Percentiles rank a stretch among this genome's conserved stretches.
phyloP scores from a whole-genome alignment of 164 flowering plant species.

The Magnolia kwangsiensis region DNA sequence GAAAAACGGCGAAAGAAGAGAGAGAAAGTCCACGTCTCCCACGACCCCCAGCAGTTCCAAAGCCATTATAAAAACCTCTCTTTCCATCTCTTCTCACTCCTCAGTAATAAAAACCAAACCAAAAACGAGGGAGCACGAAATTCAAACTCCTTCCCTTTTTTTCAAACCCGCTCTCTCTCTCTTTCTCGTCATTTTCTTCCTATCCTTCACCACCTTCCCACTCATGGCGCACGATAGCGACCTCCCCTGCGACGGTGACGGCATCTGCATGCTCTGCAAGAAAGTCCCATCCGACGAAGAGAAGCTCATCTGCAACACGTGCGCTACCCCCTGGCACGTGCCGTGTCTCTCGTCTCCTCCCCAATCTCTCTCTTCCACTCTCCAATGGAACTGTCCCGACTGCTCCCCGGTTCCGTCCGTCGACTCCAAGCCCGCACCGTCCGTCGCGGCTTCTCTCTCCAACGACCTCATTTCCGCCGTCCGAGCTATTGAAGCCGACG shows the following conservation, averaged over 20 bases:
- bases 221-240: slow-evolving; percentile 41
- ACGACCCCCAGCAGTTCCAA: too few relatives aligned
- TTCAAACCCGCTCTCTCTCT: neutral
- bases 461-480: slow-evolving; percentile 51
- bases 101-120: too few relatives aligned
- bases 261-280: slow-evolving; percentile 70
- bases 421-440: neutral
- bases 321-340: slow-evolving; percentile 82
- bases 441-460: neutral
- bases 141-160: neutral
- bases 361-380: slow-evolving; percentile 30
- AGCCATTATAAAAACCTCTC: too few relatives aligned
- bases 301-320: slow-evolving; percentile 55
- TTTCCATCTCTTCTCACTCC: too few relatives aligned
- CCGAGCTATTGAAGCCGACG: slow-evolving; percentile 62
- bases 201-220: neutral
- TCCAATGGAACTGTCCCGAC: slow-evolving; percentile 80
- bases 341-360: slow-evolving; percentile 50
- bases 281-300: slow-evolving; percentile 41
- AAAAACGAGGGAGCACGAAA: neutral
- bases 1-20: too few relatives aligned
- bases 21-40: too few relatives aligned
- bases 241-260: slow-evolving; percentile 81
- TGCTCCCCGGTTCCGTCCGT: slow-evolving; percentile 26
- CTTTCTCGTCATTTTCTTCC: neutral